Percentiles rank a stretch among this genome's conserved stretches.
These are phyloP conservation scores for Leptoxyphium fumago DNA, from an alignment of 2,329 filamentous ascomycete genomes.

Conservation along the genomic window DNA sequence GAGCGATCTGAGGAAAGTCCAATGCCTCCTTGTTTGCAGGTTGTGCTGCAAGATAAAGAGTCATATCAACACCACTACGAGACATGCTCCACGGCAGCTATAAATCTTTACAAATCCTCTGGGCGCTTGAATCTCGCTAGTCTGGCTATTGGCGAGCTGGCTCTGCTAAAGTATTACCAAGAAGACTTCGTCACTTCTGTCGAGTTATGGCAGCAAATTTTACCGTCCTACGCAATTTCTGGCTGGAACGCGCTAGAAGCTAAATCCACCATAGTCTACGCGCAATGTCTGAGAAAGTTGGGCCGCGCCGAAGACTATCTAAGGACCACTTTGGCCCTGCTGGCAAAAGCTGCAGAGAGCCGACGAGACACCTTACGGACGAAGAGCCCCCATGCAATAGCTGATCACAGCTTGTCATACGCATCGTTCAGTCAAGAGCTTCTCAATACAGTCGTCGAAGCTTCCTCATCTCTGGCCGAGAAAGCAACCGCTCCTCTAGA, in stretches of 20 bases:
- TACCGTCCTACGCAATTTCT: constrained; percentile 62
- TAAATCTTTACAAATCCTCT: constrained; percentile 69
- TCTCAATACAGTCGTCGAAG: constrained; percentile 30
- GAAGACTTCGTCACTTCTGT: constrained; percentile 61
- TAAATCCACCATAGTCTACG: constrained; percentile 74
- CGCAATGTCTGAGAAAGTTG: constrained; percentile 64
- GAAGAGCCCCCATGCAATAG: neutral
- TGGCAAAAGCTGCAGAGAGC: constrained; percentile 46
- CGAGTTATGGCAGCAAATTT: constrained; percentile 62
- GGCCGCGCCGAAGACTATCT: constrained; percentile 67
- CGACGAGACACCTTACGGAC: constrained; percentile 21
- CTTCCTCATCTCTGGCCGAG: constrained; percentile 36
- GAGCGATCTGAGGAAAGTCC: constrained; percentile 1
- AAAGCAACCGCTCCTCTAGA: constrained; percentile 54
- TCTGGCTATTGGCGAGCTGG: constrained; percentile 68
- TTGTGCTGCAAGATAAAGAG: constrained; percentile 21
- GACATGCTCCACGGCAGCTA: constrained; percentile 67
- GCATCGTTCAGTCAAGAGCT: constrained; percentile 16
- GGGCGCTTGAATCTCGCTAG: constrained; percentile 65
- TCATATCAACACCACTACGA: constrained; percentile 28
- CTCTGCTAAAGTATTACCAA: constrained; percentile 57
- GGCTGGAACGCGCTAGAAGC: constrained; percentile 70
- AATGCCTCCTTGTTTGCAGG: constrained; percentile 14
- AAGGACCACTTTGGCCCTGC: constrained; percentile 55
- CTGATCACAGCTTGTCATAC: constrained; percentile 6